Base-by-base conservation (phyloP, 2,329 filamentous ascomycete genomes). In the Cordyceps tenuipes region DNA sequence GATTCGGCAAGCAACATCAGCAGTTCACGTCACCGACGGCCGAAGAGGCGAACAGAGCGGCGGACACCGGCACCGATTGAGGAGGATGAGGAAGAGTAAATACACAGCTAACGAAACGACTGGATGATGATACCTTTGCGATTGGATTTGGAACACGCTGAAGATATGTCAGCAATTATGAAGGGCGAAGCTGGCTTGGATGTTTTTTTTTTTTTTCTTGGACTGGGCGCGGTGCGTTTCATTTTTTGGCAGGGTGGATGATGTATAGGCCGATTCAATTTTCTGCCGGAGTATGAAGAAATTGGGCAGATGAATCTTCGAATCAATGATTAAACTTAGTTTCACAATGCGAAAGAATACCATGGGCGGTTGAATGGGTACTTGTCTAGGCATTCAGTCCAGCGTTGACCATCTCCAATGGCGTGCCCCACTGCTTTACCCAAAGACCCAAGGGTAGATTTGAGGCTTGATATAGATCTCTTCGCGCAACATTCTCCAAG, bases 1-100 rank as follows among this genome's bases (percentile, higher is more conserved):
- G 89, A 93, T 71, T 88, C 83, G 59, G 89, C 89, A 26, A 91
- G 88, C 72, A 91, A 92, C 69, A 89, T 93, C 62, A 87, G 84
- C 68, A 89, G 85, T 69, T 87, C 86, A 57, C 73, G 87, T 66
- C 79, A 87, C 68, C 79, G 85, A 65, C 78, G 85, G 68, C 86
- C 83, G 47, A 89, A 87, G 77, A 77, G 86, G 68, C 81, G 84
- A 66, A 83, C 81, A 63, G 86, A 90, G 73, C 78, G 88, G 64
- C 79, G 86, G 62, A 90, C 87, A 21, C 88, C 88, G 1, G 88
- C 87, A 15, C 82, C 84, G 6, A 88, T 91, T 59, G 85, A 88
- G 67, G 87, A 90, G 69, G 89, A 93, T 65, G 77, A 80, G 0
- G 77, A 91, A 41, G 93, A 92, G 64, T 69, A 60, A 19, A 23